phyloP scores from a whole-genome alignment of 768 basidiomycete species.

The Lentinula raphanica region DNA sequence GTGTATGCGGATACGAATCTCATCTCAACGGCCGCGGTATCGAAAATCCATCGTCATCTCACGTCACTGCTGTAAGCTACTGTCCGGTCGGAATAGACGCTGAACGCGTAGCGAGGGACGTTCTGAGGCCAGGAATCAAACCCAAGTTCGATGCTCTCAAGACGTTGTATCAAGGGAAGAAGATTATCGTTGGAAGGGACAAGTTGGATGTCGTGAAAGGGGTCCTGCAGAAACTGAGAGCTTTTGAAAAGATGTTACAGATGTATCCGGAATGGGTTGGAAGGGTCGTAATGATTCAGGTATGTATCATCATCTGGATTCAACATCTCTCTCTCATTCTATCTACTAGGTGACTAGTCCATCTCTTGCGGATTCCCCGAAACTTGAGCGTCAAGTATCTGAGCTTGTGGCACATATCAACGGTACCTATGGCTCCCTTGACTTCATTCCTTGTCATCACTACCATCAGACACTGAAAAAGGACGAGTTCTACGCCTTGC shows the following conservation, averaged over 20 bases:
- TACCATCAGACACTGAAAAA: conserved; percentile 97
- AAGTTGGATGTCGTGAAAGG: conserved; percentile 99
- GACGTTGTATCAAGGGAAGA: conserved; percentile 88
- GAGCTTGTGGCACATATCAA: conserved; percentile 95
- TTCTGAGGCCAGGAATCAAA: conserved; percentile 70
- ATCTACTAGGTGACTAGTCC: conserved; percentile 60
- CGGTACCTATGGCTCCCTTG: conserved; percentile 88
- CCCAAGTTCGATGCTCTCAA: conserved; percentile 88
- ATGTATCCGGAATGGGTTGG: conserved; percentile 96
- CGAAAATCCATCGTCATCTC: conserved; percentile 69
- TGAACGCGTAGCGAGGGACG: conserved; percentile 80
- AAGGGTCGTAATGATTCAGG: conserved; percentile 84
- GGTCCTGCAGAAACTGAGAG: conserved; percentile 93
- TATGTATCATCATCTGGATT: conserved; percentile 22
- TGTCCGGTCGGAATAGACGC: conserved; percentile 97
- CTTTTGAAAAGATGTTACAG: conserved; percentile 89
- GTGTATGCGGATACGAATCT: conserved; percentile 93
- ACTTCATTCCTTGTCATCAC: conserved; percentile 96
- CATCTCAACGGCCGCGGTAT: conserved; percentile 49
- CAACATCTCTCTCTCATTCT: background rate
- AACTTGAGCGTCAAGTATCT: conserved; percentile 88
- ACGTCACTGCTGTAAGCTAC: conserved; percentile 75
- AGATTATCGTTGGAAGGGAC: conserved; percentile 96
- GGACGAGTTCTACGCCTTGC: conserved; percentile 95
- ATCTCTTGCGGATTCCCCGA: conserved; percentile 85